Base-by-base conservation (phyloP, 495 filamentous ascomycete species). In the Oleoguttula mirabilis region DNA sequence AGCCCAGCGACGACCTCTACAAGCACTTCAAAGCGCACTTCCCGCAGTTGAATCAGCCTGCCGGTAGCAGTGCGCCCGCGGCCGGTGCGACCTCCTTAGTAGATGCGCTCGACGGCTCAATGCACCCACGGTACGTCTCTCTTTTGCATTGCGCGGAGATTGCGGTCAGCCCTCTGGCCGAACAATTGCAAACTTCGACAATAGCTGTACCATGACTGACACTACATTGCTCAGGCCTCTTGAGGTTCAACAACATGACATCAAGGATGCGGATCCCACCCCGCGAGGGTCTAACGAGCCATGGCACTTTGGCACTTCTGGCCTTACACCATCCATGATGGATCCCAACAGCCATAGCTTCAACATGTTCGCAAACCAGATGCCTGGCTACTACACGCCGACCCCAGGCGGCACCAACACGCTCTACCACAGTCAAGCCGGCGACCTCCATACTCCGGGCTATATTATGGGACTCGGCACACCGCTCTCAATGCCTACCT, bases 361-460 rank as follows among this genome's bases (percentile, higher is more conserved):
- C 63, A 64, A 76, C 39, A 66, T 68, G 32, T 82, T 90, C 48
- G 79, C 77, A 43, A 83, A 79, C 52, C 85, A 94, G 40, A 73
- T 77, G 28, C 75, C 80, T 19, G 80, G 80, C 16, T 87, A 92
- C 60, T 94, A 92, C 58, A 88, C 84, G 0, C 88, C 88, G 2
- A 92, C 84, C 1, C 84, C 86, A 2, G 82, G 80, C 22, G 84
- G 82, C n/a, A 77, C 80, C 32, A 87, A 82, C 52, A 77, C 81
- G 2, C 57, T 85, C 32, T 92, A 84, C 47, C 86, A 90, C 58
- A 76, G 68, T 43, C 81, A 87, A 58, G 82, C 85, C 19, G 84
- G 88, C 22, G 90, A 95, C 57, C 70, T 95, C 21, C 88, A 94
- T 53, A 94, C 88, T 3, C 88, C 88, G 8, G 76, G 75, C 15